phyloP scores from a whole-genome alignment of 2,329 filamentous ascomycete species.

The Colletotrichum sp. region DNA sequence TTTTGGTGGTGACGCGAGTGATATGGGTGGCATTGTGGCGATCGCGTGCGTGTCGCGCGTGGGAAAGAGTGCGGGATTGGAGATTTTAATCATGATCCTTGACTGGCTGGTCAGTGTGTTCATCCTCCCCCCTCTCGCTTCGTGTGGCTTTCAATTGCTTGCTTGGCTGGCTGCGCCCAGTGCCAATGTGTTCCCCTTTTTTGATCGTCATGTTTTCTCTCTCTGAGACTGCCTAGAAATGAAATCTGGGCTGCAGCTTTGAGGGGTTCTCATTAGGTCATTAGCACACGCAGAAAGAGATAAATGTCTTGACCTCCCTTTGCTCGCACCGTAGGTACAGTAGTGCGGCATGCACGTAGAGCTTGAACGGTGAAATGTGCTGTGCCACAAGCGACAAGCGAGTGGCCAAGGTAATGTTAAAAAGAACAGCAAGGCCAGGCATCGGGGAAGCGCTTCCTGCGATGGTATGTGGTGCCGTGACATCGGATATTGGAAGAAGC shows the following conservation, averaged over 20 bases:
- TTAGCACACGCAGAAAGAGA: background rate
- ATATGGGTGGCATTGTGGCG: background rate
- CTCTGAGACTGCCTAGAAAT: background rate
- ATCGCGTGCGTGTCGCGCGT: conserved; percentile 5
- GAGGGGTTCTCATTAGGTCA: background rate
- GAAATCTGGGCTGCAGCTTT: background rate
- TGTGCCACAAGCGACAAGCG: background rate
- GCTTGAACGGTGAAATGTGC: background rate
- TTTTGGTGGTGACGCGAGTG: background rate
- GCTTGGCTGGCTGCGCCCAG: background rate
- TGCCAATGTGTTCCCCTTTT: background rate
- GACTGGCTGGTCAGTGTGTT: background rate
- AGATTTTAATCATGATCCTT: background rate
- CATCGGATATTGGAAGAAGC: conserved; percentile 18
- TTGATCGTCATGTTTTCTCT: background rate
- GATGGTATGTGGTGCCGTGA: conserved; percentile 7
- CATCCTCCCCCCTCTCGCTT: background rate
- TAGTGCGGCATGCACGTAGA: conserved; percentile 4
- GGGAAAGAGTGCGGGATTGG: background rate
- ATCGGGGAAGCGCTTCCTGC: conserved; percentile 13
- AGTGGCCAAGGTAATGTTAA: background rate
- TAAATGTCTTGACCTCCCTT: background rate
- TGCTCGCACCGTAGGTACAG: background rate
- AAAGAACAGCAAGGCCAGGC: background rate
- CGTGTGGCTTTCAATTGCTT: background rate